Evolutionary conservation across 805 yeast genomes (phyloP), one percentile per base, ranked within the genome.

Genomic region (Saturnispora bothae): DNA sequence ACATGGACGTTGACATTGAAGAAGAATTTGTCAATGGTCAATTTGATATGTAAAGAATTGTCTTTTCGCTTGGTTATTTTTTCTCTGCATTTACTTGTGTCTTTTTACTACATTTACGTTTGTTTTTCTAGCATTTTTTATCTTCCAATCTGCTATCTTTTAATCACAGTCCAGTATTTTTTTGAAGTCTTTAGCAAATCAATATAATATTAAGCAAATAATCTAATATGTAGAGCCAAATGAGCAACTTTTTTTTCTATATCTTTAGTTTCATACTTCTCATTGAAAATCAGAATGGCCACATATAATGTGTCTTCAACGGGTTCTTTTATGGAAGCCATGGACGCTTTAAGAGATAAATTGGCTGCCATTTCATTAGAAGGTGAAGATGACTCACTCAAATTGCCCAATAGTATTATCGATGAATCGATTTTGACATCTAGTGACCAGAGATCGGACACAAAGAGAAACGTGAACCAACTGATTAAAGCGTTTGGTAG

Each of bases 11-110:
- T 27, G 69, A 51, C 16, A 56, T 48, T 25, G 88, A 78, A 47
- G 88, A 81, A 52, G 88, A 81, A 51, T 83, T 83, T 62, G 92
- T 84, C 36, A 84, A 82, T 56, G 95, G 95, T 18, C 81, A 84
- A 48, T 85, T 86, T 54, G 96, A 86, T 58, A 68, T 86, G 48
- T 84, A 41, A 38, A 17, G 10, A 10, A 29, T 10, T 7, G 19
- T 14, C 16, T 34, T 27, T 26, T 34, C 28, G 17, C 14, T 28
- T 16, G 15, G n/a, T n/a, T n/a, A n/a, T n/a, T n/a, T n/a, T n/a
- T n/a, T n/a, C n/a, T n/a, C n/a, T n/a, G n/a, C n/a, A n/a, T n/a
- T n/a, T 12, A 16, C 15, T 13, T 26, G n/a, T 8, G 23, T 14
- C 20, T 34, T 34, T 34, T 34, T 27, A 16, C n/a, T 28, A 19